Conservation (phyloP, 768 basidiomycete genomes). For the Paxillus rubicundulus region DNA sequence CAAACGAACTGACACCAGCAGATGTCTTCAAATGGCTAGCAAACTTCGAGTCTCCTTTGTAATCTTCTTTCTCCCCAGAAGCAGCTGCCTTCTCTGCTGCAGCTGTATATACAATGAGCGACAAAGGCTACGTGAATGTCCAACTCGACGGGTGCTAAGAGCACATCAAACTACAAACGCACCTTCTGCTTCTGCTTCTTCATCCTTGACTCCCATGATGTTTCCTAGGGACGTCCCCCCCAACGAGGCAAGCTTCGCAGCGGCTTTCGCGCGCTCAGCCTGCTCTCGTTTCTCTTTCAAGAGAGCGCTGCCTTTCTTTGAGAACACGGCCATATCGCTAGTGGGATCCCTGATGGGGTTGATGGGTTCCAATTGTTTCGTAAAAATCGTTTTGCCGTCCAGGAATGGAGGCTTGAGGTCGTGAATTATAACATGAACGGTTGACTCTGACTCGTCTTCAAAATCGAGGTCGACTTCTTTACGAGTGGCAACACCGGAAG, state of each 20-base stretch:
- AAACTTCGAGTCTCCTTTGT: constrained; percentile 95
- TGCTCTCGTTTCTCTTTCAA: constrained; percentile 97
- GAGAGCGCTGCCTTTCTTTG: constrained; percentile 93
- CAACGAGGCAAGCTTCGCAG: constrained; percentile 89
- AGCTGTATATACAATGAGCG: constrained; percentile 43
- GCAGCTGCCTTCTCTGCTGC: constrained; percentile 48
- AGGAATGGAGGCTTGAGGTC: constrained; percentile 97
- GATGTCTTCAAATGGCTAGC: constrained; percentile 87
- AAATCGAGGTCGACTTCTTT: constrained; percentile 89
- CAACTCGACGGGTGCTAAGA: constrained; percentile 46
- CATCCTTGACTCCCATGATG: constrained; percentile 95
- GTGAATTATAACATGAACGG: constrained; percentile 96
- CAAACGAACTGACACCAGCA: constrained; percentile 76
- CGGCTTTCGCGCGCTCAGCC: constrained; percentile 93
- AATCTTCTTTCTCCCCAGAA: constrained; percentile 58
- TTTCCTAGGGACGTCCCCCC: constrained; percentile 96
- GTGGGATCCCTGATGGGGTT: constrained; percentile 93
- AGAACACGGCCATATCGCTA: constrained; percentile 93
- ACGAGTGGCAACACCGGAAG: constrained; percentile 90
- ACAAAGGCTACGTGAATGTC: constrained; percentile 75
- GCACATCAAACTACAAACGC: constrained; percentile 34
- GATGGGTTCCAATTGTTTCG: constrained; percentile 94
- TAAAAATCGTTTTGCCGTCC: constrained; percentile 94
- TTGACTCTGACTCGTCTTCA: constrained; percentile 93
- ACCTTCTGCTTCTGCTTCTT: constrained; percentile 92